A percentile compares a stretch with the other conserved stretches of the same genome.
Conservation (phyloP, 108 stramenopile species). For the Nitzschia inconspicua region DNA sequence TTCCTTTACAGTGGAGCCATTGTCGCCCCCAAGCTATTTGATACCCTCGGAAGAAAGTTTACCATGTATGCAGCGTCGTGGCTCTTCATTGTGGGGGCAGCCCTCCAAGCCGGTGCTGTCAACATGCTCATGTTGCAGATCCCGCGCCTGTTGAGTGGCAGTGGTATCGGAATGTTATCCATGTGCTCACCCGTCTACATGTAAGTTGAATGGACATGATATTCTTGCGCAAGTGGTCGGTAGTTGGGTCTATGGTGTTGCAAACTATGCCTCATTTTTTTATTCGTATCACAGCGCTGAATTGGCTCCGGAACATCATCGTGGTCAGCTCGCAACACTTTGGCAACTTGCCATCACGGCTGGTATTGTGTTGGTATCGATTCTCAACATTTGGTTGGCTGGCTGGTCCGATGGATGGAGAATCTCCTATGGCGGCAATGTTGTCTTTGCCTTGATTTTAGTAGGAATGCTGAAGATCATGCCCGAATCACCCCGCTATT, state of each 20-base stretch:
- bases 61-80: not conserved
- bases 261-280: too few species aligned
- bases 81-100: not conserved
- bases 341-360: conserved; percentile 40
- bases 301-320: conserved; percentile 28
- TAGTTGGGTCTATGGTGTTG: too few species aligned
- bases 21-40: too few species aligned
- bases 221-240: too few species aligned
- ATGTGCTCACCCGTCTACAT: conserved; percentile 27
- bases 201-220: too few species aligned
- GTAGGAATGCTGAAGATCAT: conserved; percentile 20
- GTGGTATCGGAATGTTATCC: not conserved
- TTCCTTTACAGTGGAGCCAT: too few species aligned
- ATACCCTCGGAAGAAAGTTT: not conserved
- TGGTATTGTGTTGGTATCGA: conserved; percentile 30
- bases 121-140: not conserved
- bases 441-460: conserved; percentile 27
- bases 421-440: conserved; percentile 37
- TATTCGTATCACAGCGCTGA: too few species aligned
- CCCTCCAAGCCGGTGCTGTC: not conserved
- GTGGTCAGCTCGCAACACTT: conserved; percentile 28
- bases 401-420: conserved; percentile 41
- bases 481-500: conserved; percentile 44
- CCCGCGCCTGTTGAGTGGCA: not conserved
- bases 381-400: conserved; percentile 25